These are phyloP conservation scores for Tetragonia tetragonoides DNA, from an alignment of 148 eudicot genomes.

Conservation along the genomic window DNA sequence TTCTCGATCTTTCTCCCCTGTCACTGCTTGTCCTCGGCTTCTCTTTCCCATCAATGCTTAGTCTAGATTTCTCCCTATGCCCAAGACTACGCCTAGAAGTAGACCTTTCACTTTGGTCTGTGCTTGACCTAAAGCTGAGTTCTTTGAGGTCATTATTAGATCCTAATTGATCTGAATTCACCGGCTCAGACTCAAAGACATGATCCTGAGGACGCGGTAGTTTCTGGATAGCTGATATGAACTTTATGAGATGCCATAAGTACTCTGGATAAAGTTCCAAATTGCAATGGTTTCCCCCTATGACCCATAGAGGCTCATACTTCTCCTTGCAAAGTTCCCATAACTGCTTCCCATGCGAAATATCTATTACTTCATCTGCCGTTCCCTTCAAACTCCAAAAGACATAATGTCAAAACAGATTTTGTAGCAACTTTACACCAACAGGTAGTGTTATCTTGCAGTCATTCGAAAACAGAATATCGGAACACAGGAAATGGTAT, in stretches of 20 bases:
- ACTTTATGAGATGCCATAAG: constrained; percentile 41
- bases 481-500: too few species aligned
- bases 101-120: constrained; percentile 18
- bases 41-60: constrained; percentile 24
- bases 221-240: constrained; percentile 39
- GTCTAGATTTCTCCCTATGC: constrained; percentile 22
- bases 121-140: constrained; percentile 25
- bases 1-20: constrained; percentile 30
- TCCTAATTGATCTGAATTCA: not conserved
- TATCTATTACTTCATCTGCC: constrained; percentile 44
- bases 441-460: too few species aligned
- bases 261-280: constrained; percentile 44
- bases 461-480: too few species aligned
- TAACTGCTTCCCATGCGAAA: constrained; percentile 41
- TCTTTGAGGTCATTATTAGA: constrained; percentile 16
- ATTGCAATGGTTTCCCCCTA: constrained; percentile 50
- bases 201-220: not conserved
- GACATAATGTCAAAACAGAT: not conserved
- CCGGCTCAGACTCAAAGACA: not conserved
- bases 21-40: constrained; percentile 32
- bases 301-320: constrained; percentile 52
- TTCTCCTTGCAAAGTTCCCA: constrained; percentile 51
- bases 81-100: constrained; percentile 15
- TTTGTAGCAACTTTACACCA: not conserved
- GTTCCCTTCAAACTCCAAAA: constrained; percentile 38